Base-by-base conservation (phyloP, 495 filamentous ascomycete species). In the Penicillium malachiteum region DNA sequence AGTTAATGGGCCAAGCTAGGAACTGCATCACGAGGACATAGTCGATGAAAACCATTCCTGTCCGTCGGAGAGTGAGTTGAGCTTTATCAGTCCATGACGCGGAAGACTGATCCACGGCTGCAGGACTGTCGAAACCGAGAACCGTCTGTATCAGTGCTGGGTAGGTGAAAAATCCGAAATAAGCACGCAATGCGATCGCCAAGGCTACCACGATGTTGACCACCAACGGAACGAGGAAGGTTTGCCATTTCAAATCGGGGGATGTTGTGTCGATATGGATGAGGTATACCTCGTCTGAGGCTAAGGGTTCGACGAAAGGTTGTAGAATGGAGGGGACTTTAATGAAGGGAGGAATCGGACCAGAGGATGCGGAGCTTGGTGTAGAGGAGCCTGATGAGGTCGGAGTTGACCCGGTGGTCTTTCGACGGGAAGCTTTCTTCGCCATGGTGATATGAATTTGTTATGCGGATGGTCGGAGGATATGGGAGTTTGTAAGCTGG, bases 1-100 rank as follows among this genome's bases (percentile, higher is more conserved):
- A 96, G 32, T 83, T 82, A 54, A 81, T 64, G 1, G 90, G 91
- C 91, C 91, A 95, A 44, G 84, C 77, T 60, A 83, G 81, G 49
- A 94, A 78, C 49, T 91, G 82, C 6, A 83, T 70, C 42, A 83
- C 71, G 11, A 94, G 79, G 55, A 87, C 40, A 64, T 88, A 89
- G 67, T 96, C 91, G 33, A 89, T 56, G 31, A 85, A 56, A 60
- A 96, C 84, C 16, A 78, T 82, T 44, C 76, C 60, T 1, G 77
- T 76, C 26, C 91, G 82, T 11, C 72, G 63, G 12, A 77, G 56
- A 8, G 88, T 68, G 48, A 84, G 71, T 16, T 61, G 57, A 0
- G 67, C 45, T n/a, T 87, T 68, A 43, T 82, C 71, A 3, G 67
- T 48, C 71, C 79, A 83, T 5, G 78, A 66, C 43, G 79, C 74